Conservation (phyloP, 805 yeast genomes). For the Peterozyma toletana region DNA sequence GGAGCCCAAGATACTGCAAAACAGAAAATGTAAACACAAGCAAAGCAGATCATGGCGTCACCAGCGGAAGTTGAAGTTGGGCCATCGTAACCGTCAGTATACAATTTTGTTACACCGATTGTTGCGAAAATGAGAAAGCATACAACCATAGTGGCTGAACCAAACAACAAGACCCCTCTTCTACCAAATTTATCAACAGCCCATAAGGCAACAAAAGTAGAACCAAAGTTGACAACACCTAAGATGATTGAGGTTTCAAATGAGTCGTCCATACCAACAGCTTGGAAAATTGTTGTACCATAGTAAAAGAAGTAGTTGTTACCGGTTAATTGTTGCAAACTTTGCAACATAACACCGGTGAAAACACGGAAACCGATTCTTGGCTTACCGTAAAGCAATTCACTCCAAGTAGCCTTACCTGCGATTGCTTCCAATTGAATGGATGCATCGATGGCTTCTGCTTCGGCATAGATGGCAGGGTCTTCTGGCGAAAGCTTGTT, state of each 20-base stretch:
- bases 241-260: conserved; percentile 34
- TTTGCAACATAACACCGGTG: conserved; percentile 49
- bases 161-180: conserved; percentile 50
- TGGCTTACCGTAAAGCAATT: conserved; percentile 44
- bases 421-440: conserved; percentile 40
- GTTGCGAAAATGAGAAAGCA: conserved; percentile 53
- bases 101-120: conserved; percentile 32
- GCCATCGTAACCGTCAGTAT: conserved; percentile 22
- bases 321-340: conserved; percentile 69
- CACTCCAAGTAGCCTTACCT: conserved; percentile 44
- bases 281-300: conserved; percentile 54
- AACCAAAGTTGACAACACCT: conserved; percentile 38
- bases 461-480: conserved; percentile 23
- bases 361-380: conserved; percentile 30
- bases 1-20: conserved; percentile 80
- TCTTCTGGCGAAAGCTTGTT: conserved; percentile 28
- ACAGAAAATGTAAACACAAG: conserved; percentile 57
- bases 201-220: conserved; percentile 46
- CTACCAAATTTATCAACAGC: conserved; percentile 57
- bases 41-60: conserved; percentile 52
- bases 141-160: conserved; percentile 56
- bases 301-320: conserved; percentile 67
- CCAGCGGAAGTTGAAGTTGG: conserved; percentile 25
- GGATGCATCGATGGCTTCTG: conserved; percentile 33
- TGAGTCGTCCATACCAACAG: conserved; percentile 40